Percentiles rank a stretch among this genome's conserved stretches.
Evolutionary conservation across 2,329 filamentous ascomycete species (phyloP).

Genomic region (Arachnopeziza araneosa): DNA sequence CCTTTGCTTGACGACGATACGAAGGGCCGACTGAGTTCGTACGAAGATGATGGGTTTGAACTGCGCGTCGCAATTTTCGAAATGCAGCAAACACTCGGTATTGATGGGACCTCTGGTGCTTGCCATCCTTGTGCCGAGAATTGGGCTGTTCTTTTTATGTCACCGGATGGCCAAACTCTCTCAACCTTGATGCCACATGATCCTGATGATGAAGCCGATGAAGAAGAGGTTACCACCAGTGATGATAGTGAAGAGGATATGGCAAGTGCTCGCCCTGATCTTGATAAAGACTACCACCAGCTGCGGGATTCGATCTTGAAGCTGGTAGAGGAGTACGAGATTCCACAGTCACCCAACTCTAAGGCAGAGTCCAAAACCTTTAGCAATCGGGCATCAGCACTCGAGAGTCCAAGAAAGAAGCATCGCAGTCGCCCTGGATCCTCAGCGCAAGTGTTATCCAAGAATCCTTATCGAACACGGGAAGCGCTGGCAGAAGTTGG

Average conservation of each 20-base stretch:
- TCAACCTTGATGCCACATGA: slow-evolving; percentile 70
- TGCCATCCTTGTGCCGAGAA: slow-evolving; percentile 77
- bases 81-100: slow-evolving; percentile 60
- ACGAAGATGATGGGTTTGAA: slow-evolving; percentile 59
- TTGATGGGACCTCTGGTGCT: slow-evolving; percentile 58
- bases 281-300: slow-evolving; percentile 76
- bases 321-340: slow-evolving; percentile 77
- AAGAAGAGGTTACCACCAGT: slow-evolving; percentile 58
- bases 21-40: slow-evolving; percentile 43
- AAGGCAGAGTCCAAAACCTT: slow-evolving; percentile 57
- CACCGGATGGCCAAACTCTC: slow-evolving; percentile 63
- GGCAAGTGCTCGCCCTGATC: slow-evolving; percentile 51
- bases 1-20: slow-evolving; percentile 53
- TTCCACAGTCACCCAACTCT: slow-evolving; percentile 60
- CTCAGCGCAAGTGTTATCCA: slow-evolving; percentile 44
- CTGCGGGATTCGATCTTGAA: slow-evolving; percentile 75
- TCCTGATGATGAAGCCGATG: slow-evolving; percentile 58
- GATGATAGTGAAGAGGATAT: slow-evolving; percentile 55
- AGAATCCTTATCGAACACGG: slow-evolving; percentile 48
- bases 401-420: slow-evolving; percentile 46
- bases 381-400: slow-evolving; percentile 60
- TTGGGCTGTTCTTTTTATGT: slow-evolving; percentile 79
- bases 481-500: slow-evolving; percentile 15
- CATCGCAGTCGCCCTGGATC: slow-evolving; percentile 52
- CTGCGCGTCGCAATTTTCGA: slow-evolving; percentile 65